Conservation (phyloP, 768 basidiomycete genomes). For the Auricularia heimuer region DNA sequence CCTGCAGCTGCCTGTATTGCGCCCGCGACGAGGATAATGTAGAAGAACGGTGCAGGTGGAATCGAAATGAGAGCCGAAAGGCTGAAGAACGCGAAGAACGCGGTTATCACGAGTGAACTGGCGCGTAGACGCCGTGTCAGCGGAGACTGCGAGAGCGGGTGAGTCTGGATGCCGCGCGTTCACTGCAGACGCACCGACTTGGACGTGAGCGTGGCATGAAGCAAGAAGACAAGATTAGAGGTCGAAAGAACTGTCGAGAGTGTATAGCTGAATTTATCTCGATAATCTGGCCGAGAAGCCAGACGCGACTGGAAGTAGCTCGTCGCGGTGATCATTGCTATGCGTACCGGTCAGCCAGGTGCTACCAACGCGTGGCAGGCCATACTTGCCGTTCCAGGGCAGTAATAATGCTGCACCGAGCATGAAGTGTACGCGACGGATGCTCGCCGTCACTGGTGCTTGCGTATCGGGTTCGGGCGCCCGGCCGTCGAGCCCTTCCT, state of each 20-base stretch:
- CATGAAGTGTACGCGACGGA: constrained; percentile 53
- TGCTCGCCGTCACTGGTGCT: not conserved
- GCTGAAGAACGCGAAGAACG: constrained; percentile 46
- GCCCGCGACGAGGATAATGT: constrained; percentile 54
- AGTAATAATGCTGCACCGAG: constrained; percentile 73
- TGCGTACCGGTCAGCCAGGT: not conserved
- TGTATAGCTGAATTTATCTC: constrained; percentile 54
- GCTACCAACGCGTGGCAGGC: not conserved
- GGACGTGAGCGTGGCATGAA: constrained; percentile 60
- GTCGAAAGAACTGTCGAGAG: constrained; percentile 54
- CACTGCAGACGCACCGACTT: constrained; percentile 42
- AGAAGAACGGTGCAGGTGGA: constrained; percentile 47
- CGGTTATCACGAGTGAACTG: constrained; percentile 38
- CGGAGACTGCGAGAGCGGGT: constrained; percentile 46
- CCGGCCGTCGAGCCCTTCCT: not conserved
- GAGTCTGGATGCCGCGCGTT: not conserved
- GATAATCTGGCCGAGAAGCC: constrained; percentile 38
- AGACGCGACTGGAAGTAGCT: constrained; percentile 72
- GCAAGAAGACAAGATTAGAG: constrained; percentile 59
- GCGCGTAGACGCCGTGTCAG: constrained; percentile 37
- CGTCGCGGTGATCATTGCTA: constrained; percentile 79
- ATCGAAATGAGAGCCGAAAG: constrained; percentile 50
- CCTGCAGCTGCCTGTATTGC: constrained; percentile 50
- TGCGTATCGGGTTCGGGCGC: not conserved
- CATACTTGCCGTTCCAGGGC: constrained; percentile 76